Evolutionary conservation across 2,329 filamentous ascomycete species (phyloP).

Genomic region (Sclerotinia spermophila): DNA sequence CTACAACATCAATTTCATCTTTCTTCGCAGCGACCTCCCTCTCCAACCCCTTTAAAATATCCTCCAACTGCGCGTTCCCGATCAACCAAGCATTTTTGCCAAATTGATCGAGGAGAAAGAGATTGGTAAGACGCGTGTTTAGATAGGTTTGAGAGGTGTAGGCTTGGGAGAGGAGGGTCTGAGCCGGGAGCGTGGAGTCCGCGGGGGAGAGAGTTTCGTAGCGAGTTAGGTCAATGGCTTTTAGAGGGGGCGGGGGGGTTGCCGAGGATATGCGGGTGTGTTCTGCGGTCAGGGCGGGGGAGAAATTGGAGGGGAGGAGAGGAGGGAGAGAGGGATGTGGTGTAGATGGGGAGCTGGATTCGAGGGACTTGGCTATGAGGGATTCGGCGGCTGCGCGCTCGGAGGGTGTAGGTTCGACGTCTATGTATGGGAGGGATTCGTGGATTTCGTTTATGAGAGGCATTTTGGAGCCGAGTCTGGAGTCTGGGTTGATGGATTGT

Average conservation of each 20-base stretch:
- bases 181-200: conserved; percentile 46
- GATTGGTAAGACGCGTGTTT: conserved; percentile 35
- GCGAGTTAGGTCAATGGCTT: conserved; percentile 69
- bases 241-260: conserved; percentile 45
- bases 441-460: conserved; percentile 31
- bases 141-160: conserved; percentile 59
- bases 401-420: conserved; percentile 61
- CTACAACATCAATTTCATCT: conserved; percentile 68
- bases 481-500: conserved; percentile 3
- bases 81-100: conserved; percentile 93
- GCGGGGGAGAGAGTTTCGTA: conserved; percentile 65
- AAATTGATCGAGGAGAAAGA: conserved; percentile 31
- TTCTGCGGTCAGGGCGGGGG: conserved; percentile 64
- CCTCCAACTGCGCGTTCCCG: conserved; percentile 75
- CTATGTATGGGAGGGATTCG: conserved; percentile 56
- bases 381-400: conserved; percentile 64
- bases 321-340: conserved; percentile 53
- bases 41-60: conserved; percentile 66
- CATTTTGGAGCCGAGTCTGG: conserved; percentile 24
- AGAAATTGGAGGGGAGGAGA: conserved; percentile 55
- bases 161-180: conserved; percentile 44
- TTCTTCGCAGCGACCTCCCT: conserved; percentile 66
- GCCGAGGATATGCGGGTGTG: conserved; percentile 39
- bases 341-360: conserved; percentile 32
- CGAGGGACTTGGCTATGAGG: conserved; percentile 65